phyloP scores from a whole-genome alignment of 768 basidiomycete species.

The Boletellus ananiceps region DNA sequence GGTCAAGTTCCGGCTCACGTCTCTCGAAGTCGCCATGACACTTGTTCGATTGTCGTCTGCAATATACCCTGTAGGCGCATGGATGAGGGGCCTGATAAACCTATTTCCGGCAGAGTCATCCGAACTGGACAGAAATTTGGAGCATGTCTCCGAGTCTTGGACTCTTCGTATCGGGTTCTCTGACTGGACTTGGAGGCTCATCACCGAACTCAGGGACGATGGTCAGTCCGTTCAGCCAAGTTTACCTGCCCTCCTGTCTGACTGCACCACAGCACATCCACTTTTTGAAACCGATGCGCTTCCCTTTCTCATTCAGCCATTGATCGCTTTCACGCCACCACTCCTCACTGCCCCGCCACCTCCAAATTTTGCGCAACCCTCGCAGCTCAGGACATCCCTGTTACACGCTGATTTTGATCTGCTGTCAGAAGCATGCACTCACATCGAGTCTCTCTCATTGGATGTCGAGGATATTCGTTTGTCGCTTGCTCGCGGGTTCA shows the following conservation, averaged over 20 bases:
- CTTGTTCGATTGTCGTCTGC: constrained; percentile 63
- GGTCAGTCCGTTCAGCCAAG: constrained; percentile 37
- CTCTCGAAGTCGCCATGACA: constrained; percentile 62
- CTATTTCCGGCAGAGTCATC: constrained; percentile 22
- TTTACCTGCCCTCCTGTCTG: background rate
- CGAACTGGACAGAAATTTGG: constrained; percentile 18
- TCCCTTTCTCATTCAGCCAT: constrained; percentile 54
- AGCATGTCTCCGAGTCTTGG: constrained; percentile 54
- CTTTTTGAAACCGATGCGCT: constrained; percentile 61
- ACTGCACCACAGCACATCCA: constrained; percentile 40
- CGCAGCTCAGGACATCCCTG: constrained; percentile 42
- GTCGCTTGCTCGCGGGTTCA: constrained; percentile 62
- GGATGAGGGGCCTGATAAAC: constrained; percentile 39
- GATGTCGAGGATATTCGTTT: constrained; percentile 75
- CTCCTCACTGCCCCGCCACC: constrained; percentile 35
- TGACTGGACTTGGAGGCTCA: constrained; percentile 73
- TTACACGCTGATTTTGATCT: constrained; percentile 65
- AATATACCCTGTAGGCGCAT: constrained; percentile 70
- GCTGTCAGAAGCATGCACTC: constrained; percentile 68
- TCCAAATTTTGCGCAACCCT: constrained; percentile 37
- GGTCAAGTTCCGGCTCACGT: constrained; percentile 62
- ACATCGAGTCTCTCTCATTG: constrained; percentile 71
- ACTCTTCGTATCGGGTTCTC: constrained; percentile 57
- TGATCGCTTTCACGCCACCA: constrained; percentile 60
- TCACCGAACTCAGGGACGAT: constrained; percentile 71